Evolutionary conservation across 495 filamentous ascomycete genomes (phyloP), one percentile per base, ranked within the genome.

Genomic region (Trichodelitschia bisporula): DNA sequence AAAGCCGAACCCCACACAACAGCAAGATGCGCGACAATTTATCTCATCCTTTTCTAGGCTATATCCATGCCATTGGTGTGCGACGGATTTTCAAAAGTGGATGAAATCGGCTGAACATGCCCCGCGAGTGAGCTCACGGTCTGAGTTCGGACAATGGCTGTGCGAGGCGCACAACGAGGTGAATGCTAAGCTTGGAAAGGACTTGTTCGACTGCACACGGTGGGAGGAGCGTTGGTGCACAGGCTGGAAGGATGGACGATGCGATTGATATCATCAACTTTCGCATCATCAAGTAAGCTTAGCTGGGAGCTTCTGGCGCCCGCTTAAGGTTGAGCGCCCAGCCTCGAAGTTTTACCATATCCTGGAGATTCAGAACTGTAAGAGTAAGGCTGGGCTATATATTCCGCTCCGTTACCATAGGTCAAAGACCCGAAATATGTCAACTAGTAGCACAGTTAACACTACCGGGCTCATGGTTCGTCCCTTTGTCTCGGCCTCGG

Each of bases 131-230:
- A 60, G 59, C 6, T 66, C 64, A 32, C 51, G 75, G 26, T 60
- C 64, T 19, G 76, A 76, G 43, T 80, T 97, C 43, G 86, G 82
- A 25, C 60, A 58, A 40, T 97, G 89, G 89, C 71, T 95, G 61
- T 97, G 86, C 44, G 74, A 84, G 50, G 86, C 86, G 42, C 86
- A 97, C 60, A 97, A 97, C 57, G 82, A 78, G 40, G 86, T 97
- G 15, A 97, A 97, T 61, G 56, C 62, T 29, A 93, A 92, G 55
- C 46, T 95, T 38, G 86, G 86, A 36, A 95, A 95, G 60, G 57
- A 65, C 42, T 61, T 60, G 42, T 97, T 97, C 60, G 80, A 97
- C 61, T 95, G 86, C 54, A 55, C 54, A 15, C 67, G 64, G 45
- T 92, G 84, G 79, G 70, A 90, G 52, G 82, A 95, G 60, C 62